Base-by-base conservation (phyloP, 352 stramenopile genomes). In the Phytophthora agathidicida region DNA sequence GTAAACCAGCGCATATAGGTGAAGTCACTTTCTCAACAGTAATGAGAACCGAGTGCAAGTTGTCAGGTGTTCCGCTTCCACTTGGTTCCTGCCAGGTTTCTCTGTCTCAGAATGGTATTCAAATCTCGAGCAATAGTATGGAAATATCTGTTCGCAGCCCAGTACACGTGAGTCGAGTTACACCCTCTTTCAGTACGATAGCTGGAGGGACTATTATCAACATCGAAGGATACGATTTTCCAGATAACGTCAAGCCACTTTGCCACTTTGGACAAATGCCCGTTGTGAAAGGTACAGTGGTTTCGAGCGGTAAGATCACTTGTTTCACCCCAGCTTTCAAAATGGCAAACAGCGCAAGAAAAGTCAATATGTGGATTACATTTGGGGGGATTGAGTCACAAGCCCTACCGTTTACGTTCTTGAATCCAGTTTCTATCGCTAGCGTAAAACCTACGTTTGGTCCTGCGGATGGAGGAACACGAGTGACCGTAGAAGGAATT, bases 301-400 rank as follows among this genome's bases (percentile, higher is more conserved):
- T 60, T 8, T 80, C 73, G 3, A 59, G 33, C n/a, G 53, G 19
- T 5, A 36, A 37, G 10, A 32, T 77, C 4, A 50, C 24, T 24
- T 85, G 75, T 30, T 37, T 23, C 7, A 65, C 64, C 5, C 72
- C 72, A 26, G 9, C 31, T 6, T 41, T 76, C 5, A 38, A 30
- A 23, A 23, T 45, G 2, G 19, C 3, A 20, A 54, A 66, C 19
- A 41, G 9, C 5, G 54, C 23, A 1, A 11, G 50, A 20, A 38
- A 35, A 7, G 36, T 75, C 8, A 38, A 76, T 23, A 22, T 80
- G 14, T 82, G 75, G 72, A 26, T 85, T 43, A 63, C 72, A 4
- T 69, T 78, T 28, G 52, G 53, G 16, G 58, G 16, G 0, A 35
- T 77, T 2, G 32, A 60, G 38, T 82, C 75, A 0, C 50, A 13